Evolutionary conservation across 192 early-diverging fungal species (phyloP), one percentile per base, ranked within the genome.

Genomic region (Obelidium mucronatum): DNA sequence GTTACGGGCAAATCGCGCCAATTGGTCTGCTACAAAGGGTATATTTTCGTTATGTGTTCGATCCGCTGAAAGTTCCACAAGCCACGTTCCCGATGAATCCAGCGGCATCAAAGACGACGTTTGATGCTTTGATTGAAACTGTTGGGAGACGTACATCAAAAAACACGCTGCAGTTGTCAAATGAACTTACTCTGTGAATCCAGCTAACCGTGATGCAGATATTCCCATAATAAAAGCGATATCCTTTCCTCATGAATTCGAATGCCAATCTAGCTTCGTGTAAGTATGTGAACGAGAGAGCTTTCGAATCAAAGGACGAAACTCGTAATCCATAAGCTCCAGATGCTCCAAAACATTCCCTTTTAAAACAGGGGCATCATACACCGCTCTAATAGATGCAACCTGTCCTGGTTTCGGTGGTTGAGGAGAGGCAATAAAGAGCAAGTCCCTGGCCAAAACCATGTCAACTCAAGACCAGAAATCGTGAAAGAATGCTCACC

Each of bases 371-470:
- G 26, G 26, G 22, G 69, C 28, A 33, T 54, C 69, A 71, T 71
- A 71, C 0, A 71, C 54, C 4, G 69, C 69, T 6, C 69, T 42
- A 1, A 71, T n/a, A 24, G 69, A 31, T 0, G 40, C 69, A 22
- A 56, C 11, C 36, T 71, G 69, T 1, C 69, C 69, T 0, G 51
- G 51, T 37, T 58, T 54, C 19, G 69, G 69, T 30, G 69, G 69
- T 35, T 71, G 69, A 22, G 69, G 69, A 0, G 48, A 6, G 19
- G 52, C 69, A 26, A 71, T 35, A 40, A 71, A 71, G 8, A 34
- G 69, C 8, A 71, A 34, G 51, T n/a, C n/a, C n/a, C n/a, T n/a
- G n/a, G n/a, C n/a, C n/a, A n/a, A n/a, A n/a, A n/a, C n/a, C n/a
- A n/a, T n/a, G n/a, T n/a, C n/a, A n/a, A n/a, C n/a, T n/a, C n/a